Percentiles rank a stretch among this genome's conserved stretches.
These are phyloP conservation scores for Anastatica hierochuntica DNA, from an alignment of 345 rosid genomes.

Conservation along the genomic window DNA sequence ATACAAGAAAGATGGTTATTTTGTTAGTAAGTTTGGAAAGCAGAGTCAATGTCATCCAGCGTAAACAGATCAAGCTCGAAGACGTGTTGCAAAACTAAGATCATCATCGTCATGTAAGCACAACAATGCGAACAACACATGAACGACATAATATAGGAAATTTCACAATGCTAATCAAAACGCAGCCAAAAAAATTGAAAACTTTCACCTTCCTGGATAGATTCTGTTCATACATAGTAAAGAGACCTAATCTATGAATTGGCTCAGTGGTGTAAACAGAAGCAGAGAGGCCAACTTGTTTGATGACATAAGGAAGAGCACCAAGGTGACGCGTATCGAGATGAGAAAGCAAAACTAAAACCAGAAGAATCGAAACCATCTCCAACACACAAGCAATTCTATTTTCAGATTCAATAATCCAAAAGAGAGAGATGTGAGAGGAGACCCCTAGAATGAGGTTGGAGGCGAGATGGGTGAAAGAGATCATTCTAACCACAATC, in stretches of 20 bases:
- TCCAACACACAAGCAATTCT: not conserved
- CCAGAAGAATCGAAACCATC: too few species aligned
- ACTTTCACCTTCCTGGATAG: constrained; percentile 68
- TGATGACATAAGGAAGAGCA: constrained; percentile 89
- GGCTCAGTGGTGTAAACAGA: constrained; percentile 86
- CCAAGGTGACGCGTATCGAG: constrained; percentile 88
- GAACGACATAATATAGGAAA: not conserved
- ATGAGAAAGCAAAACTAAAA: constrained; percentile 71
- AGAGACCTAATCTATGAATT: constrained; percentile 65
- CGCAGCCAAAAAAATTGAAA: too few species aligned
- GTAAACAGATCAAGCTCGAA: constrained; percentile 90
- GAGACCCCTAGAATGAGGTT: constrained; percentile 72
- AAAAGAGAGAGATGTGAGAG: not conserved
- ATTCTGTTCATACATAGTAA: constrained; percentile 92
- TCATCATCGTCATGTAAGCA: constrained; percentile 5
- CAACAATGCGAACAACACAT: not conserved
- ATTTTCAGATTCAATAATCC: not conserved
- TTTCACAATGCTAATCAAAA: not conserved
- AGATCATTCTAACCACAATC: constrained; percentile 99
- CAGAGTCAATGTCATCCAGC: constrained; percentile 81
- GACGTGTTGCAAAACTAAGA: constrained; percentile 59
- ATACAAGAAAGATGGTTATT: constrained; percentile 78
- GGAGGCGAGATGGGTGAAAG: constrained; percentile 72
- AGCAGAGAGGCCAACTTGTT: constrained; percentile 77
- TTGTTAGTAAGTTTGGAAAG: constrained; percentile 88